Conservation (phyloP, 1,284 basidiomycete genomes). For the Cryptococcus deneoformans region DNA sequence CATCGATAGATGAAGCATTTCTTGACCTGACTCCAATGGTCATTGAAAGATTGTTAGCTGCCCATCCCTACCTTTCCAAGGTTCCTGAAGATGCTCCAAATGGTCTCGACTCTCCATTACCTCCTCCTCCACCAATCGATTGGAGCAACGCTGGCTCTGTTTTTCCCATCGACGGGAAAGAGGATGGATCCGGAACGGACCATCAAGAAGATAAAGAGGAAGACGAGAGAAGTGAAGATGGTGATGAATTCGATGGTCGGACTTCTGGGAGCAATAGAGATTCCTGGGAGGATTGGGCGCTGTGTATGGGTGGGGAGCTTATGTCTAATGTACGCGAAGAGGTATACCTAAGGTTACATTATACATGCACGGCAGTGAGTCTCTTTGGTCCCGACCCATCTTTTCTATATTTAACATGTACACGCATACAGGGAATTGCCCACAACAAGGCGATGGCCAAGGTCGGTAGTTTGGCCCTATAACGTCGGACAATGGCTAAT, state of each 20-base stretch:
- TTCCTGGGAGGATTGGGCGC: slow-evolving; percentile 90
- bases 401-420: not conserved
- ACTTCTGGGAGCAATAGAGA: slow-evolving; percentile 11
- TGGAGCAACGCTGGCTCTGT: slow-evolving; percentile 70
- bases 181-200: slow-evolving; percentile 14
- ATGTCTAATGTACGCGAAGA: slow-evolving; percentile 73
- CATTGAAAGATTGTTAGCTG: slow-evolving; percentile 65
- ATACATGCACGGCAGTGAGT: slow-evolving; percentile 87
- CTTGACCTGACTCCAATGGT: slow-evolving; percentile 81
- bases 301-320: slow-evolving; percentile 87
- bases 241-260: not conserved
- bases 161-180: slow-evolving; percentile 60
- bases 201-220: slow-evolving; percentile 24
- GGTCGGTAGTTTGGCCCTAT: slow-evolving; percentile 51
- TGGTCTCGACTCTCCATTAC: slow-evolving; percentile 77
- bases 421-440: slow-evolving; percentile 65
- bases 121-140: slow-evolving; percentile 63
- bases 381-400: not conserved
- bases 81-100: slow-evolving; percentile 66
- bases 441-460: slow-evolving; percentile 94
- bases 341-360: slow-evolving; percentile 72
- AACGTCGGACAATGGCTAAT: not conserved
- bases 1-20: slow-evolving; percentile 70
- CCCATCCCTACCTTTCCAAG: slow-evolving; percentile 70
- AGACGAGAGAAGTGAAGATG: slow-evolving; percentile 10